Percentiles rank a stretch among this genome's conserved stretches.
Evolutionary conservation across 257 asterid genomes (phyloP).

Genomic region (Apocynum venetum): DNA sequence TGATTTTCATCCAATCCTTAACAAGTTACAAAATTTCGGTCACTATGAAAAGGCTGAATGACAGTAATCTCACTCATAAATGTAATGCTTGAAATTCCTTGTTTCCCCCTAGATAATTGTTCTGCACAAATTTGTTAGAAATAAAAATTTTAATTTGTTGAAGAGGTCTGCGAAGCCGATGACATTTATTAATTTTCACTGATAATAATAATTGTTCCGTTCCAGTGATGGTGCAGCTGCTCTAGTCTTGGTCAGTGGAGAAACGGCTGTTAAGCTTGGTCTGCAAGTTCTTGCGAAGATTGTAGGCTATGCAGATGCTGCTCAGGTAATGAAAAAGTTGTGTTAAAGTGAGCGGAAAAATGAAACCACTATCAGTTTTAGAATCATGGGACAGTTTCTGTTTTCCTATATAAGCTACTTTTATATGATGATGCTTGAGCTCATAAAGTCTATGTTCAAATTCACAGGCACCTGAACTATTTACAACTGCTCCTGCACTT

Average conservation of each 20-base stretch:
- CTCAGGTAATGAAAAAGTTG: slow-evolving; percentile 49
- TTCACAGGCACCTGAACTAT: slow-evolving; percentile 90
- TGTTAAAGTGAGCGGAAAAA: not conserved
- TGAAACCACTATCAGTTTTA: not conserved
- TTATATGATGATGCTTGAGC: not conserved
- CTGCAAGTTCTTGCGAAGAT: slow-evolving; percentile 81
- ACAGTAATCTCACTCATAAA: not conserved
- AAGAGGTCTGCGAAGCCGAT: not conserved
- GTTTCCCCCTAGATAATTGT: not conserved
- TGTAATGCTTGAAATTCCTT: not conserved
- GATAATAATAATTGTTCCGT: slow-evolving; percentile 20
- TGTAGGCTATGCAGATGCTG: slow-evolving; percentile 95
- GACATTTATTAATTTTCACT: slow-evolving; percentile 8
- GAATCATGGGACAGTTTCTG: not conserved
- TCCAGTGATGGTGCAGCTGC: slow-evolving; percentile 99
- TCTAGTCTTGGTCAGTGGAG: slow-evolving; percentile 91
- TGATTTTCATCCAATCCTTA: not conserved
- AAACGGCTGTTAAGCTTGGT: slow-evolving; percentile 76
- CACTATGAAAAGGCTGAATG: not conserved
- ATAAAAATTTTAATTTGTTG: not conserved
- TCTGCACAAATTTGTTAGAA: slow-evolving; percentile 2
- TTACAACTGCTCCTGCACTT: slow-evolving; percentile 90
- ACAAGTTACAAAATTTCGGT: not conserved
- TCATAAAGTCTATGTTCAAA: not conserved
- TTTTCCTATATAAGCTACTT: not conserved